phyloP scores from a whole-genome alignment of 148 eudicot genomes.

The Rhododendron mucronatum region DNA sequence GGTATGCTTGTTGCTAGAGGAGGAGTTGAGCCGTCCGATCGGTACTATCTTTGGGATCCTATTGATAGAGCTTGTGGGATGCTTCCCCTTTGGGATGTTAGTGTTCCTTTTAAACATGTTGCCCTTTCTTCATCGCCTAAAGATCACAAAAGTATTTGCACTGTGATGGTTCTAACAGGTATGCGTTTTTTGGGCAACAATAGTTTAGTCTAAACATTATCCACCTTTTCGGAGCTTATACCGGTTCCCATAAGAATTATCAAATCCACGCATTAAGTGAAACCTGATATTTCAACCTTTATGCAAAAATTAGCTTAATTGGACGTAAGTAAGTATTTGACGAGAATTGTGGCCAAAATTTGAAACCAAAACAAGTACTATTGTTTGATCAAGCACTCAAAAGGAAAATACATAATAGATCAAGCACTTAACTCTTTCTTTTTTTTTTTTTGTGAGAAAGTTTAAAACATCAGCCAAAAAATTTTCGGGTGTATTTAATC shows the following conservation, averaged over 20 bases:
- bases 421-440: too few species aligned
- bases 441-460: too few species aligned
- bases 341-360: too few species aligned
- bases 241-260: not conserved
- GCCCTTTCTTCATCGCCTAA: not conserved
- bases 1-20: not conserved
- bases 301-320: too few species aligned
- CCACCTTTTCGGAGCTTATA: not conserved
- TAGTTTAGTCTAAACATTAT: not conserved
- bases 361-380: too few species aligned
- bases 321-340: too few species aligned
- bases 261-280: not conserved
- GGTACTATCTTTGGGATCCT: not conserved
- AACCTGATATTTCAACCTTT: not conserved
- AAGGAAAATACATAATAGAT: too few species aligned
- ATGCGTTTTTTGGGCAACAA: not conserved
- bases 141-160: not conserved
- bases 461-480: too few species aligned
- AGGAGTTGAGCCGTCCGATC: not conserved
- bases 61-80: not conserved
- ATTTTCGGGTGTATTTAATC: too few species aligned
- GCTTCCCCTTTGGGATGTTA: conserved; percentile 10
- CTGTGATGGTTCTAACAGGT: conserved; percentile 8
- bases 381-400: too few species aligned
- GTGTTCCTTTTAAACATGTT: conserved; percentile 2